phyloP scores from a whole-genome alignment of 1,284 basidiomycete genomes.

The Phellopilus nigrolimitatus region DNA sequence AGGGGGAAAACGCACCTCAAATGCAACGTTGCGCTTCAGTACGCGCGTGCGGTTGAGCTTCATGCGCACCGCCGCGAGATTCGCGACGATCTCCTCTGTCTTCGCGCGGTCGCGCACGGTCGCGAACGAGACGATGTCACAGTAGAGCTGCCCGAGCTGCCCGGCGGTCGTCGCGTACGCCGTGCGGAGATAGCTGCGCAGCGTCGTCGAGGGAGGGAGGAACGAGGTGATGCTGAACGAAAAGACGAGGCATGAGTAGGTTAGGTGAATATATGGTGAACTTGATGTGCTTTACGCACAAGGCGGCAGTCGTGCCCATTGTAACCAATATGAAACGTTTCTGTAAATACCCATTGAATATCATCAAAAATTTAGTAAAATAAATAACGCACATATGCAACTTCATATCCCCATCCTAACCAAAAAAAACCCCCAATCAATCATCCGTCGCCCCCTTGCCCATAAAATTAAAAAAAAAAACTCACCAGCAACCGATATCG shows the following conservation, averaged over 20 bases:
- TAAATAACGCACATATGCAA: conserved; percentile 56
- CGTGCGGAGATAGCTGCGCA: conserved; percentile 59
- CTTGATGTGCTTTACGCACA: conserved; percentile 35
- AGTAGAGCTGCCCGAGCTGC: conserved; percentile 62
- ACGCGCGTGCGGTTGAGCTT: conserved; percentile 57
- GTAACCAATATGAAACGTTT: conserved; percentile 59
- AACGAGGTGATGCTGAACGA: conserved; percentile 58
- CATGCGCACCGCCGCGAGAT: conserved; percentile 55
- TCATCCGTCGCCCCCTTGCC: no score
- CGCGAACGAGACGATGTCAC: conserved; percentile 62
- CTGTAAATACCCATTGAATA: no score
- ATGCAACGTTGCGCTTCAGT: conserved; percentile 54
- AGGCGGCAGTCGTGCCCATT: conserved; percentile 58
- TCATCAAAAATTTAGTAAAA: no score
- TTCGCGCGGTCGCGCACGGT: conserved; percentile 44
- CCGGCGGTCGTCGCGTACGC: conserved; percentile 56
- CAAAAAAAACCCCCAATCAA: no score
- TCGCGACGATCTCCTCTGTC: conserved; percentile 48
- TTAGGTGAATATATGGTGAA: no score
- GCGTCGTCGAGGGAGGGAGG: conserved; percentile 65
- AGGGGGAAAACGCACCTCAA: conserved; percentile 60
- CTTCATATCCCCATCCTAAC: conserved; percentile 39
- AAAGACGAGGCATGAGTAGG: no score
- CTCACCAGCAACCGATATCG: conserved; percentile 46
- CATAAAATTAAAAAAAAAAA: no score